Evolutionary conservation across 2,329 filamentous ascomycete genomes (phyloP), one percentile per base, ranked within the genome.

Genomic region (Ceratocystis papillata): DNA sequence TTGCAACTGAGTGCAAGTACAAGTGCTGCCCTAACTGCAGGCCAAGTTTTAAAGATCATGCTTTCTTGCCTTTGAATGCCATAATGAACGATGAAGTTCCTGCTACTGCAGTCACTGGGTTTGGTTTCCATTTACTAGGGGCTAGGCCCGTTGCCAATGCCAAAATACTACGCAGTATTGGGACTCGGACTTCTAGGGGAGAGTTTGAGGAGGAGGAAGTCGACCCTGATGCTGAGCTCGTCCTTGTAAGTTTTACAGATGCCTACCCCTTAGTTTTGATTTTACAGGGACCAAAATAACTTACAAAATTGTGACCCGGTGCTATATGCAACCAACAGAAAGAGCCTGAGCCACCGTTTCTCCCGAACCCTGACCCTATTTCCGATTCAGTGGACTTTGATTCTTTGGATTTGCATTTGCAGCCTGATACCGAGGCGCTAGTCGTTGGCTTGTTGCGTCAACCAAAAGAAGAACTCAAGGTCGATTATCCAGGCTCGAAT

Each of bases 61-160:
- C 77, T 1, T 81, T 74, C 67, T 72, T 84, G 25, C 81, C 79
- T 69, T 73, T 85, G 20, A 72, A 81, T 68, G 79, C 76, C 3
- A 74, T 85, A 25, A 71, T 75, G n/a, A 72, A 79, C 25, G 81
- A 77, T 5, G 79, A 83, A 61, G 73, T 83, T 2, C 77, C 78
- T 0, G 76, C 80, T 4, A 79, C 77, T 3, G 79, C 78, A 3
- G 79, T 79, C 5, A 74, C 76, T 1, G 82, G 80, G 0, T 84
- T 78, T 69, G 79, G 82, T 15, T 85, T 85, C 67, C 77, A 81
- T 62, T 70, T 75, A 5, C 63, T 75, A 44, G 71, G 76, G 30
- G 70, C 72, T 5, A 73, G 81, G n/a, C 82, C 81, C 1, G 67
- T 81, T 3, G 71, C 75, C 12, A 72, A 79, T 67, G 75, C 74